Evolutionary conservation across 371 early-diverging fungal genomes (phyloP).

Genomic region (Dipsacomyces acuminosporus): DNA sequence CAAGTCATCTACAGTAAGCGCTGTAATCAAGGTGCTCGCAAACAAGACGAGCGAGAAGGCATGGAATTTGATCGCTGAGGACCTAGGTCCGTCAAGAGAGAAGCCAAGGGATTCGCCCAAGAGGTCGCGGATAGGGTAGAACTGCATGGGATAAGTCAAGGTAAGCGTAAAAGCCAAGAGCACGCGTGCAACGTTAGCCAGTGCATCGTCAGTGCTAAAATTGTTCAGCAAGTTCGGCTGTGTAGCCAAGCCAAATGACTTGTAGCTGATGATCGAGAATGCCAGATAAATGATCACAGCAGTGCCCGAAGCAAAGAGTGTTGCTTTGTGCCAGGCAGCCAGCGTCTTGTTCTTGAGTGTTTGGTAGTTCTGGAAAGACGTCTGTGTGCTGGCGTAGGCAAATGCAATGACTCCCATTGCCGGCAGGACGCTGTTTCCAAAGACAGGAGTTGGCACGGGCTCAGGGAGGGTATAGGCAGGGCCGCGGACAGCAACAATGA

Average conservation of each 20-base stretch:
- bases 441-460: constrained; percentile 52
- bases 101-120: constrained; percentile 13
- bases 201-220: constrained; percentile 60
- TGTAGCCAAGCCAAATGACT: constrained; percentile 66
- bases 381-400: constrained; percentile 80
- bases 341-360: constrained; percentile 58
- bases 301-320: constrained; percentile 53
- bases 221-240: constrained; percentile 76
- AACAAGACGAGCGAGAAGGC: constrained; percentile 20
- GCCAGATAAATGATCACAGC: constrained; percentile 67
- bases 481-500: constrained; percentile 65
- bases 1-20: constrained; percentile 49
- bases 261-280: constrained; percentile 62
- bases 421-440: constrained; percentile 60
- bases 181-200: constrained; percentile 70
- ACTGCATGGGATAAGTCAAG: constrained; percentile 70
- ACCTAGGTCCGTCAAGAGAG: not conserved
- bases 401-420: constrained; percentile 81
- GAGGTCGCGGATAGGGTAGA: constrained; percentile 73
- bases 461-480: constrained; percentile 49
- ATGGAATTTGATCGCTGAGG: constrained; percentile 8
- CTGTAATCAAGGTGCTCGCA: constrained; percentile 24
- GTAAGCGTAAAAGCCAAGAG: constrained; percentile 76
- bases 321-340: constrained; percentile 20
- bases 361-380: constrained; percentile 68